Evolutionary conservation across 1,284 basidiomycete genomes (phyloP).

Genomic region (Papiliotrema fonsecae): DNA sequence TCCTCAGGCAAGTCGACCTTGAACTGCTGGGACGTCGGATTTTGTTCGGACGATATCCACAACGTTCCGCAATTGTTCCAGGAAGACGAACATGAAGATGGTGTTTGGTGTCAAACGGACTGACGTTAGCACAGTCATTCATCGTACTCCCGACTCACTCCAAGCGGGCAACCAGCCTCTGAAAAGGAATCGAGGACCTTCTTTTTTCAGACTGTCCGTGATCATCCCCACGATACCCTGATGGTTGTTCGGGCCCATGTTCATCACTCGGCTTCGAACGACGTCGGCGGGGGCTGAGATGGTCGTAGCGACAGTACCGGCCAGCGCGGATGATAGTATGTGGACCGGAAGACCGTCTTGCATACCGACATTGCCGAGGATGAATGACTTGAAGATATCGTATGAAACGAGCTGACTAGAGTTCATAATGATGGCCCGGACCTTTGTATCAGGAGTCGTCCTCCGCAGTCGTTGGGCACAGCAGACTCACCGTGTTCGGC

Average conservation of each 20-base stretch:
- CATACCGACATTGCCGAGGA: conserved; percentile 46
- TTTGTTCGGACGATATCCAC: conserved; percentile 5
- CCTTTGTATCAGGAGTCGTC: conserved; percentile 19
- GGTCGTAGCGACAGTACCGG: conserved; percentile 24
- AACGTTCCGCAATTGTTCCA: conserved; percentile 19
- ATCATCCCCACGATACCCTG: conserved; percentile 12
- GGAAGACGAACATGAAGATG: conserved; percentile 20
- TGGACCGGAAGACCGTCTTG: conserved; percentile 47
- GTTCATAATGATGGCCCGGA: conserved; percentile 54
- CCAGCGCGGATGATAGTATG: conserved; percentile 18
- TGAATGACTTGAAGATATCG: conserved; percentile 53
- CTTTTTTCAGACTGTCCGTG: conserved; percentile 9
- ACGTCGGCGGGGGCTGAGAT: conserved; percentile 26
- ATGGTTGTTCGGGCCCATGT: background rate
- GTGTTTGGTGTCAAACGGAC: conserved; percentile 21
- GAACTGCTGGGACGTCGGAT: background rate
- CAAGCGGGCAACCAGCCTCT: conserved; percentile 24
- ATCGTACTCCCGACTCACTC: conserved; percentile 10
- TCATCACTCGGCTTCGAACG: conserved; percentile 23
- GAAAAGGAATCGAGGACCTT: conserved; percentile 16
- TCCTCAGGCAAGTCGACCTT: too few relatives aligned
- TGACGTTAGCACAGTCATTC: background rate
- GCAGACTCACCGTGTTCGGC: conserved; percentile 3
- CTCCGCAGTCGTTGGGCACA: background rate
- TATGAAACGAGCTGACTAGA: conserved; percentile 52